A percentile compares a stretch with the other conserved stretches of the same genome.
Evolutionary conservation across 1,284 basidiomycete genomes (phyloP).

Genomic region (Cutaneotrichosporon spelunceum): DNA sequence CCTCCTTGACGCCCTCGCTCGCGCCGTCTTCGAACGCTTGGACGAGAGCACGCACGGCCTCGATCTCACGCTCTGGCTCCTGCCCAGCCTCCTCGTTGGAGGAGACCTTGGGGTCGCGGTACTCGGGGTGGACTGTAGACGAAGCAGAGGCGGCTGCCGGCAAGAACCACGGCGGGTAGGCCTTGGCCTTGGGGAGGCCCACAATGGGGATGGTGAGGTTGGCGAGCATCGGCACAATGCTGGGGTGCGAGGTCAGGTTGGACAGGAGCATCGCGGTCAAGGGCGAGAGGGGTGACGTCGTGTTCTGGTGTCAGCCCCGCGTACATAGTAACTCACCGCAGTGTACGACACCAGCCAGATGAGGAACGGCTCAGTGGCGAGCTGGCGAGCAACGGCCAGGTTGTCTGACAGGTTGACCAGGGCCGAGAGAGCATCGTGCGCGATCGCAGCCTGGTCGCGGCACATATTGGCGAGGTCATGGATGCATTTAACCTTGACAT

Average conservation of each 20-base stretch:
- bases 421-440: conserved; percentile 92
- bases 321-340: conserved; percentile 59
- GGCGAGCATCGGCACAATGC: conserved; percentile 66
- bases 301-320: conserved; percentile 58
- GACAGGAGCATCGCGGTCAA: conserved; percentile 95
- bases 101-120: conserved; percentile 45
- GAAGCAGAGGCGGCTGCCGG: conserved; percentile 70
- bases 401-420: conserved; percentile 92
- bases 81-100: conserved; percentile 63
- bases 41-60: conserved; percentile 70
- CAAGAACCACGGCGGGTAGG: conserved; percentile 61
- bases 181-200: conserved; percentile 51
- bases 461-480: conserved; percentile 76
- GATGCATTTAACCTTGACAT: conserved; percentile 59
- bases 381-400: conserved; percentile 63
- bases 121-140: conserved; percentile 54
- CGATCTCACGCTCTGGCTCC: conserved; percentile 57
- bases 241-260: conserved; percentile 79
- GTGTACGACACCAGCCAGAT: conserved; percentile 87
- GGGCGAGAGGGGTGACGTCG: conserved; percentile 83
- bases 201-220: conserved; percentile 66
- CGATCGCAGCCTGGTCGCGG: conserved; percentile 79
- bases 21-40: conserved; percentile 81
- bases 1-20: conserved; percentile 56
- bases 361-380: conserved; percentile 74